Evolutionary conservation across 106 monocot species (phyloP), one percentile per base, ranked within the genome.

Genomic region (Dioscorea alata): DNA sequence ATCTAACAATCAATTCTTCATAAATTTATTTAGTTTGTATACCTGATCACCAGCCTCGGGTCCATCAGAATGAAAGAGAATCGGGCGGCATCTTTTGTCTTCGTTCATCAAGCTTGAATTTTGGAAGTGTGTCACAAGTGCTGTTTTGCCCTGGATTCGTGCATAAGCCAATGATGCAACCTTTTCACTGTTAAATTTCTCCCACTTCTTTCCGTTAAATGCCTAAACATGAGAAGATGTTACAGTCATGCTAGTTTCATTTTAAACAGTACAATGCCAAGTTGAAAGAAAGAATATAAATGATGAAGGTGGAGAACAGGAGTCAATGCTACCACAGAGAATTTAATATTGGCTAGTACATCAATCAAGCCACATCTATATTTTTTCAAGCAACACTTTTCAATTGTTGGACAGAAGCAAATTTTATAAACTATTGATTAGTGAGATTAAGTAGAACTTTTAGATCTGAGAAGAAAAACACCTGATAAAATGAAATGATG

Each of bases 401-500:
- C 28, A 28, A 28, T 28, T 28, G 28, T 28, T 28, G 28, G 28
- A 28, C n/a, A n/a, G n/a, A n/a, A n/a, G n/a, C n/a, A n/a, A n/a
- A n/a, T n/a, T n/a, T n/a, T n/a, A n/a, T n/a, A n/a, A n/a, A n/a
- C n/a, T n/a, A n/a, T n/a, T n/a, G n/a, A n/a, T n/a, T n/a, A n/a
- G n/a, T n/a, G 34, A 34, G 4, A 34, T 34, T 34, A 34, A 34
- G 34, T 34, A 34, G 42, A 42, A 10, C 10, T 42, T 42, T 42
- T 5, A 42, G 42, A 42, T 0, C 42, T 10, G 42, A 42, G 42
- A 23, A 23, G 15, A 54, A 10, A 32, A 61, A 57, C 20, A 92
- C 92, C 92, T 94, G 74, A 65, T 85, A 86, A 63, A 94, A 94
- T 33, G 89, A 72, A 49, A 89, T 67, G 57, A 94, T 89, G 68